phyloP scores from a whole-genome alignment of 345 rosid species.

The Nephelium lappaceum region DNA sequence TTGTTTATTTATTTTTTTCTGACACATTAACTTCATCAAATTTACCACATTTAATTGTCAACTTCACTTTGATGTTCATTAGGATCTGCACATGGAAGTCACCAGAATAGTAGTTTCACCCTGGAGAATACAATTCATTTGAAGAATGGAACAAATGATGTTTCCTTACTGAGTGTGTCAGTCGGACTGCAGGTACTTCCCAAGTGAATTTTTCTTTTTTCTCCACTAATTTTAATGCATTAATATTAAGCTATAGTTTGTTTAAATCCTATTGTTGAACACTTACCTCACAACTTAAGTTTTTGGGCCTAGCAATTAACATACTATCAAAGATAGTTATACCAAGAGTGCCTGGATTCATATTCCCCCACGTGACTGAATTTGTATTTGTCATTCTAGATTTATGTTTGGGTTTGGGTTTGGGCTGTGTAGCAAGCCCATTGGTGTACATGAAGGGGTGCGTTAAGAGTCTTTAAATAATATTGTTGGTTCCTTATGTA shows the following conservation, averaged over 20 bases:
- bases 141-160: slow-evolving; percentile 39
- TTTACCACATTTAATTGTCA: background rate
- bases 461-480: too few relatives aligned
- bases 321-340: too few relatives aligned
- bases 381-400: too few relatives aligned
- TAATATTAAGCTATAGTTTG: background rate
- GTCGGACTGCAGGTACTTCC: slow-evolving; percentile 56
- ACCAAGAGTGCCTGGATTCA: too few relatives aligned
- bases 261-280: background rate
- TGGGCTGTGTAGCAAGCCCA: too few relatives aligned
- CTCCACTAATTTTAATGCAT: background rate
- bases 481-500: background rate
- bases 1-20: background rate
- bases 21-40: background rate
- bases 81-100: slow-evolving; percentile 55
- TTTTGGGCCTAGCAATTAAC: background rate
- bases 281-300: background rate
- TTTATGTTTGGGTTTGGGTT: too few relatives aligned
- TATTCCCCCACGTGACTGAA: too few relatives aligned
- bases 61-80: background rate
- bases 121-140: slow-evolving; percentile 30
- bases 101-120: slow-evolving; percentile 14
- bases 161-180: slow-evolving; percentile 50
- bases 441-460: too few relatives aligned
- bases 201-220: background rate